A percentile compares a stretch with the other conserved stretches of the same genome.
Conservation (phyloP, 192 early-diverging fungal genomes). For the Podila verticillata region DNA sequence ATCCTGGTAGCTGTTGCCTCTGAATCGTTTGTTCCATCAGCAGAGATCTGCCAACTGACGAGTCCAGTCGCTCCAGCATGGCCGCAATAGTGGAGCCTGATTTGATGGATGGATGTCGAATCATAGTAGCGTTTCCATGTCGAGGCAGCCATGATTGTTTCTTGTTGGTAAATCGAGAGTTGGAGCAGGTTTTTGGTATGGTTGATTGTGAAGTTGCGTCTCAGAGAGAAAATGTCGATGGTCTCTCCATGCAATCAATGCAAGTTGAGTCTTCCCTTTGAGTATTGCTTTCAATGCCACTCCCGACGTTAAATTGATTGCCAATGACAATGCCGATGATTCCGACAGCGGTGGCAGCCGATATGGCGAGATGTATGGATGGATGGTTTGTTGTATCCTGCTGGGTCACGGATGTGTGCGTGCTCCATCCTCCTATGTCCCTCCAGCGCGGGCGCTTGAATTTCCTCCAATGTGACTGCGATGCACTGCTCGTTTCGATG, state of each 20-base stretch:
- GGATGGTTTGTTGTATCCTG: constrained; percentile 8
- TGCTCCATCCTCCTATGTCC: background rate
- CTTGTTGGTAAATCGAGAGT: background rate
- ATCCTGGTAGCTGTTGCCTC: no score
- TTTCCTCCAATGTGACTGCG: background rate
- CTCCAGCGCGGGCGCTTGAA: background rate
- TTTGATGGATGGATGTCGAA: background rate
- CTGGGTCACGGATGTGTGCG: background rate
- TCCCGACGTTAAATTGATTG: no score
- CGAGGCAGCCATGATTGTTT: background rate
- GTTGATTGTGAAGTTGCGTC: no score
- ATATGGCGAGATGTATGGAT: constrained; percentile 7
- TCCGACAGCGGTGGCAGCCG: background rate
- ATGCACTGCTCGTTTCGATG: background rate
- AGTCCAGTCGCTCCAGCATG: no score
- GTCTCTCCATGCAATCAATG: background rate
- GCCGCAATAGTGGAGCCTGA: background rate
- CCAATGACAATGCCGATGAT: no score
- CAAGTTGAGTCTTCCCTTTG: background rate
- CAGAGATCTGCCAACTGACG: no score
- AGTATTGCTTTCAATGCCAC: no score
- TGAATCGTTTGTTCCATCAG: no score
- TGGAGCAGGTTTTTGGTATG: no score
- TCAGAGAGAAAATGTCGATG: background rate
- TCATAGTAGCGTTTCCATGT: background rate